phyloP scores from a whole-genome alignment of 371 early-diverging fungal species.

The Blakeslea trispora region DNA sequence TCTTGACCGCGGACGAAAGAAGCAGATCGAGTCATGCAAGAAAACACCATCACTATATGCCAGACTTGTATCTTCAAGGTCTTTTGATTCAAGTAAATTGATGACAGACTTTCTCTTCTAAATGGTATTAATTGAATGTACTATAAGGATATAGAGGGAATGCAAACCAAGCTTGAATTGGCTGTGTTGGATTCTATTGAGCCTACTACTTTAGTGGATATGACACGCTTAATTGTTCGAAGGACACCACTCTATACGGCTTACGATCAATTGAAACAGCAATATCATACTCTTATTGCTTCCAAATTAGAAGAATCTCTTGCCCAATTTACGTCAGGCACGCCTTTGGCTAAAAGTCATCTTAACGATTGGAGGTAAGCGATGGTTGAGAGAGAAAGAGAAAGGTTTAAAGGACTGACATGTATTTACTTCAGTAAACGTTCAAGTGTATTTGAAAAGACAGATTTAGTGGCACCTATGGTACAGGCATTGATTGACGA shows the following conservation, averaged over 20 bases:
- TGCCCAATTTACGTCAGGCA: background rate
- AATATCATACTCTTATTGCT: slow-evolving; percentile 31
- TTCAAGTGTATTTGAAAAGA: slow-evolving; percentile 39
- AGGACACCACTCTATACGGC: slow-evolving; percentile 53
- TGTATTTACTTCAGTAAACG: slow-evolving; percentile 24
- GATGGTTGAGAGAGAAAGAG: no score
- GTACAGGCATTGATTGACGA: slow-evolving; percentile 55
- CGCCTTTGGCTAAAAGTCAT: background rate
- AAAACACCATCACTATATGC: slow-evolving; percentile 58
- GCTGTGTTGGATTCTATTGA: slow-evolving; percentile 53
- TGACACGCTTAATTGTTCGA: slow-evolving; percentile 49
- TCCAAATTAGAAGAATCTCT: slow-evolving; percentile 36
- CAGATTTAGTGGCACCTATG: slow-evolving; percentile 53
- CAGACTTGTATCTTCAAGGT: slow-evolving; percentile 60
- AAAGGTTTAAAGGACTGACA: no score
- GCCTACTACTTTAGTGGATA: slow-evolving; percentile 60
- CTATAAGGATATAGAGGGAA: slow-evolving; percentile 41
- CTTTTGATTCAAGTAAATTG: slow-evolving; percentile 35
- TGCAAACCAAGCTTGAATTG: slow-evolving; percentile 33
- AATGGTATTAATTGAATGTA: no score
- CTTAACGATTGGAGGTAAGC: slow-evolving; percentile 38
- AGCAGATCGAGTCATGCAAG: slow-evolving; percentile 62
- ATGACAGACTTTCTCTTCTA: no score
- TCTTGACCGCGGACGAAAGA: slow-evolving; percentile 54
- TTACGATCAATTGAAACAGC: slow-evolving; percentile 37